These are phyloP conservation scores for Effrenium voratum DNA, from an alignment of 73 alveolate genomes.

Conservation along the genomic window DNA sequence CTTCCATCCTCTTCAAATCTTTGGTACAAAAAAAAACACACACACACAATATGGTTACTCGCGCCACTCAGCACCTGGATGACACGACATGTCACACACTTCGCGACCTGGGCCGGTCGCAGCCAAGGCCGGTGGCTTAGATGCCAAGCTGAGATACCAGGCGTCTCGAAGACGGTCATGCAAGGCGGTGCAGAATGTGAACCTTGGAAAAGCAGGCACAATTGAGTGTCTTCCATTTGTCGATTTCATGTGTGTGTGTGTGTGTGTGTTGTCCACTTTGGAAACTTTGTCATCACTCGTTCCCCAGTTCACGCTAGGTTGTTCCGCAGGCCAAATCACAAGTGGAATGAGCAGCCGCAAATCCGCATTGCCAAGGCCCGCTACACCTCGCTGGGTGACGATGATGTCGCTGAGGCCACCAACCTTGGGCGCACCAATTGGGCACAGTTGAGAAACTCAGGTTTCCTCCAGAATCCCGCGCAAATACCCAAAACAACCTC, in stretches of 20 bases:
- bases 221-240: neutral
- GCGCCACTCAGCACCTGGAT: too few relatives aligned
- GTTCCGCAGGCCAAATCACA: neutral
- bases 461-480: too few relatives aligned
- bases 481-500: too few relatives aligned
- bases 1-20: too few relatives aligned
- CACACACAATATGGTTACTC: too few relatives aligned
- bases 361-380: neutral
- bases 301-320: neutral
- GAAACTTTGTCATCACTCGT: neutral
- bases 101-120: too few relatives aligned
- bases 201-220: neutral
- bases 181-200: conserved; percentile 21
- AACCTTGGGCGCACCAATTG: too few relatives aligned
- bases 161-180: conserved; percentile 30
- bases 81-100: too few relatives aligned
- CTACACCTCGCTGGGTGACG: conserved; percentile 92
- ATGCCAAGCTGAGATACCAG: conserved; percentile 39
- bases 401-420: conserved; percentile 92
- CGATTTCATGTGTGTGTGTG: neutral
- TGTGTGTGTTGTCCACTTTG: neutral
- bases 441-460: too few relatives aligned
- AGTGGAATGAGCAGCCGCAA: neutral
- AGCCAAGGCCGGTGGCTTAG: too few relatives aligned
- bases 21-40: too few relatives aligned